A percentile compares a stretch with the other conserved stretches of the same genome.
phyloP scores from a whole-genome alignment of 2,329 filamentous ascomycete genomes.

The Ambrosiella cleistominuta region DNA sequence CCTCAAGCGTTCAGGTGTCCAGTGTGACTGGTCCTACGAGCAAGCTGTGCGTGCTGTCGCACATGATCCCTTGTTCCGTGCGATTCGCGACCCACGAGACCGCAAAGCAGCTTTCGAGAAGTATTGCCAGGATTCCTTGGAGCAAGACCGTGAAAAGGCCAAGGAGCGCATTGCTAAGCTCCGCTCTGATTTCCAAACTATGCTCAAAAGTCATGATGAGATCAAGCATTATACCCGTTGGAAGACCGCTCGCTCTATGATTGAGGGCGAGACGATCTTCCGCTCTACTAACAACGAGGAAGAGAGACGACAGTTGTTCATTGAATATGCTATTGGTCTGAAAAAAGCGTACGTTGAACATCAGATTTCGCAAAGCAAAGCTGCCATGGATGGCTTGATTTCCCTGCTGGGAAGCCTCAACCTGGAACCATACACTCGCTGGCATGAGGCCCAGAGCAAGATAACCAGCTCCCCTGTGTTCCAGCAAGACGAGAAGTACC shows the following conservation, averaged over 20 bases:
- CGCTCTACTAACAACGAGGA: conserved; percentile 73
- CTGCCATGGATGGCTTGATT: conserved; percentile 69
- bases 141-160: conserved; percentile 85
- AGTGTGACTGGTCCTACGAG: conserved; percentile 85
- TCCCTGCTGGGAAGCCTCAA: conserved; percentile 62
- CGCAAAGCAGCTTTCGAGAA: conserved; percentile 86
- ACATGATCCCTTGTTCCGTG: conserved; percentile 81
- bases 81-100: conserved; percentile 82
- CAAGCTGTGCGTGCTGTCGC: conserved; percentile 73
- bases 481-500: conserved; percentile 68
- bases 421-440: conserved; percentile 83
- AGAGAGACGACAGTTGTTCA: conserved; percentile 77
- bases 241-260: conserved; percentile 87
- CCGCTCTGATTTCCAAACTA: conserved; percentile 81
- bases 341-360: conserved; percentile 65
- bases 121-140: conserved; percentile 75
- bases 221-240: conserved; percentile 94
- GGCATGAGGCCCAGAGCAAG: conserved; percentile 73
- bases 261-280: conserved; percentile 91
- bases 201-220: conserved; percentile 91
- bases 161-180: conserved; percentile 86
- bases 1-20: conserved; percentile 66
- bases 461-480: conserved; percentile 27
- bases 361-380: conserved; percentile 54
- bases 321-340: conserved; percentile 77